Evolutionary conservation across 306 rosid genomes (phyloP).

Genomic region (Lathyrus tuberosus): DNA sequence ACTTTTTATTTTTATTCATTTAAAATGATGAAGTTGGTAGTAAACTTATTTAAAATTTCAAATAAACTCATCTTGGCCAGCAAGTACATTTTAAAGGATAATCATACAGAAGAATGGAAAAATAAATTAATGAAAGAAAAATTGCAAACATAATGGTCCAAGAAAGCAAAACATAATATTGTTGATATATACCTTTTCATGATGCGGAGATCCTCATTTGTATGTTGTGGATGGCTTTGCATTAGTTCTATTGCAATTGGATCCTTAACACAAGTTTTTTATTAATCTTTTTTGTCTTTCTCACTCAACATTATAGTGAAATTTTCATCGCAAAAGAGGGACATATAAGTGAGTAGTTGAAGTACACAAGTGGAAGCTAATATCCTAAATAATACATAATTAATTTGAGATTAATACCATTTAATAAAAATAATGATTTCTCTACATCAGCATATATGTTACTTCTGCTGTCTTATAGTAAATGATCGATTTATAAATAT

Average conservation of each 20-base stretch:
- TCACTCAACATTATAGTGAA: constrained; percentile 37
- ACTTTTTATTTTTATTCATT: background rate
- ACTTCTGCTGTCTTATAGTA: too few relatives aligned
- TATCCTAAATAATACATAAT: constrained; percentile 9
- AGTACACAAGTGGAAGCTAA: constrained; percentile 17
- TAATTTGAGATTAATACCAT: constrained; percentile 23
- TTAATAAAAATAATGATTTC: constrained; percentile 17
- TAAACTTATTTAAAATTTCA: constrained; percentile 2
- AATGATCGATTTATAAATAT: too few relatives aligned
- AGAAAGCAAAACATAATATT: constrained; percentile 26
- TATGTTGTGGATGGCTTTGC: constrained; percentile 1
- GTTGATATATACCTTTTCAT: constrained; percentile 35
- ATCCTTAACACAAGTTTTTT: constrained; percentile 31
- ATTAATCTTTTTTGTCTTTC: constrained; percentile 30
- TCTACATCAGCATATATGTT: background rate
- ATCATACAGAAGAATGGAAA: background rate
- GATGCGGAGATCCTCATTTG: constrained; percentile 29
- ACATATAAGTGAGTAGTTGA: constrained; percentile 24
- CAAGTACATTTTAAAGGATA: too few relatives aligned
- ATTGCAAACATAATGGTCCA: constrained; percentile 39
- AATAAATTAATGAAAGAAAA: constrained; percentile 14
- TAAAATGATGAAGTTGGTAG: background rate
- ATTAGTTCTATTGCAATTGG: constrained; percentile 37
- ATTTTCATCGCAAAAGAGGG: constrained; percentile 24
- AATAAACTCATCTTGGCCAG: constrained; percentile 35